Percentiles rank a stretch among this genome's conserved stretches.
These are phyloP conservation scores for Trifolium dubium DNA, from an alignment of 306 rosid species.

Conservation along the genomic window DNA sequence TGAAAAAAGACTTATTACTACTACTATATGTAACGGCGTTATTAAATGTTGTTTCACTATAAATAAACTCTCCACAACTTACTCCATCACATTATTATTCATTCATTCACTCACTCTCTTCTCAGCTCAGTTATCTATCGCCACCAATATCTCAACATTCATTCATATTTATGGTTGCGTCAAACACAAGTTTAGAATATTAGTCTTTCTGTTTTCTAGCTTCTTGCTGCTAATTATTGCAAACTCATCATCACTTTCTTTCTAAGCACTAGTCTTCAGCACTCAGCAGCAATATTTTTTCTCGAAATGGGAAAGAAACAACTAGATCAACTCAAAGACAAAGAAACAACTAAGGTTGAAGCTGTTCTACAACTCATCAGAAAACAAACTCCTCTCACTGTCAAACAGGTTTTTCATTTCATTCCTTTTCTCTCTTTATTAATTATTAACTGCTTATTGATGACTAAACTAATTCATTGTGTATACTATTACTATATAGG, in stretches of 20 bases:
- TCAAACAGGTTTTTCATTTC: conserved; percentile 66
- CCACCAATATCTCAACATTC: not conserved
- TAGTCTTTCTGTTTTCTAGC: conserved; percentile 44
- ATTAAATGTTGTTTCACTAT: conserved; percentile 61
- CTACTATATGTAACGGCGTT: conserved; percentile 81
- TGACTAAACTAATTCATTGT: not conserved
- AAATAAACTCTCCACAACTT: conserved; percentile 44
- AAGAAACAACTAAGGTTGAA: conserved; percentile 58
- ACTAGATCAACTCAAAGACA: conserved; percentile 47
- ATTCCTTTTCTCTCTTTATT: not conserved
- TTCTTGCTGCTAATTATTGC: conserved; percentile 49
- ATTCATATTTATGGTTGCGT: conserved; percentile 61
- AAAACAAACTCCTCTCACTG: conserved; percentile 79
- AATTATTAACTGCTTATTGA: not conserved
- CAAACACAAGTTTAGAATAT: conserved; percentile 80
- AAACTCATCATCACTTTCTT: conserved; percentile 23
- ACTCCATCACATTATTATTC: too few species aligned
- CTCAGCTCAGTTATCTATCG: not conserved
- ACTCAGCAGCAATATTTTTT: conserved; percentile 18
- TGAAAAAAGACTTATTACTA: conserved; percentile 9
- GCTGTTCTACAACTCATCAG: conserved; percentile 77
- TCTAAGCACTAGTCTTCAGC: not conserved
- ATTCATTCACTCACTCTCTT: conserved; percentile 31
- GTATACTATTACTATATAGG: conserved; percentile 52
- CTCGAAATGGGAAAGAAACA: conserved; percentile 85